phyloP scores from a whole-genome alignment of 2,329 filamentous ascomycete species.

The Scorias spongiosa region DNA sequence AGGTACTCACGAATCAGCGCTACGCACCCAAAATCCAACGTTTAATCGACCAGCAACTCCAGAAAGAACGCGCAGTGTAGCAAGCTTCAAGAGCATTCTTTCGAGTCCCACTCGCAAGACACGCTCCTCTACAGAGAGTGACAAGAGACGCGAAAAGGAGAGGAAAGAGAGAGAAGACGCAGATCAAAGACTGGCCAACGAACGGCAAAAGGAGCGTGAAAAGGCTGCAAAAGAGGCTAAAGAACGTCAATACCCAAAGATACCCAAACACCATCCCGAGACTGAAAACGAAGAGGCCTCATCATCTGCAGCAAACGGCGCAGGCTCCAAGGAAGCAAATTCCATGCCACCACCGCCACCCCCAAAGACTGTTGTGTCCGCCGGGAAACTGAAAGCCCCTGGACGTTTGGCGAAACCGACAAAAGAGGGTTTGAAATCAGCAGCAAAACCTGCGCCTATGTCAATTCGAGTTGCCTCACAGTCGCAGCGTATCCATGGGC shows the following conservation, averaged over 20 bases:
- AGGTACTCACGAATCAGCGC: conserved; percentile 17
- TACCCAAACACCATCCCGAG: conserved; percentile 21
- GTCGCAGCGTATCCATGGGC: conserved; percentile 20
- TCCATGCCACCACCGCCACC: conserved; percentile 47
- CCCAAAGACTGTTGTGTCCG: conserved; percentile 31
- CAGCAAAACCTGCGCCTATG: conserved; percentile 48
- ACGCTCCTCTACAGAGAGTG: conserved; percentile 43
- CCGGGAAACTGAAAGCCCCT: conserved; percentile 21
- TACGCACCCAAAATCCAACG: conserved; percentile 2
- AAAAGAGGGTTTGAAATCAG: conserved; percentile 39
- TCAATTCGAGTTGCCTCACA: conserved; percentile 49
- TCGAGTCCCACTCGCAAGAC: conserved; percentile 31
- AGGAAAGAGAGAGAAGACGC: conserved; percentile 46
- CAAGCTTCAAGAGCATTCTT: conserved; percentile 5
- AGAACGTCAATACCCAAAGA: conserved; percentile 21
- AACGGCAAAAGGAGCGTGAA: conserved; percentile 53
- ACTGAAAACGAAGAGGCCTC: conserved; percentile 16
- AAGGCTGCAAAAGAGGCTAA: conserved; percentile 45
- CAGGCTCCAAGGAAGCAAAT: conserved; percentile 25
- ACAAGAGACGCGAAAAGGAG: conserved; percentile 47
- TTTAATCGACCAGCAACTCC: conserved; percentile 6
- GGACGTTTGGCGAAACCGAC: conserved; percentile 23
- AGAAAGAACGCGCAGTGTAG: conserved; percentile 11
- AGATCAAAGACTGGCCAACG: conserved; percentile 51
- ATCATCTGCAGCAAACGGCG: conserved; percentile 11